Evolutionary conservation across 352 stramenopile species (phyloP).

Genomic region (Phytophthora boehmeriae): DNA sequence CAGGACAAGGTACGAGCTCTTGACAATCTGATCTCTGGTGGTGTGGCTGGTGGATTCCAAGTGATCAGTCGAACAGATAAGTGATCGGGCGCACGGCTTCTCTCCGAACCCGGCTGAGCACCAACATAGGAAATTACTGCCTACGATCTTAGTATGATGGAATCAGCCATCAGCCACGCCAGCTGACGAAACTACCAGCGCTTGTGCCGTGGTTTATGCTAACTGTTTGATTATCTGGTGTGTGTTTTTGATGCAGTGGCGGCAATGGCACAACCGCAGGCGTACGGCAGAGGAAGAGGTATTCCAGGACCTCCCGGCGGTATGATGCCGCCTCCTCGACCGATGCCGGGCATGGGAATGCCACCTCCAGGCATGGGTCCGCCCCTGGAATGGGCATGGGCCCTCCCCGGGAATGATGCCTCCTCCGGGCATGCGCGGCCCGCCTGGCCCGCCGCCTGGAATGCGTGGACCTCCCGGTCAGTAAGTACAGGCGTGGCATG

Average conservation of each 20-base stretch:
- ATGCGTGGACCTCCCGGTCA: constrained; percentile 78
- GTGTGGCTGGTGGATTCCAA: constrained; percentile 46
- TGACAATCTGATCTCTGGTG: constrained; percentile 1
- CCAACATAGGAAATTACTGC: constrained; percentile 66
- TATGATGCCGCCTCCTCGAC: constrained; percentile 69
- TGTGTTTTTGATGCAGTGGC: constrained; percentile 46
- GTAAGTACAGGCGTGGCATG: constrained; percentile 40
- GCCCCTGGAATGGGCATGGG: constrained; percentile 86
- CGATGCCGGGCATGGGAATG: constrained; percentile 68
- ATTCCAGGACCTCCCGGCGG: constrained; percentile 62
- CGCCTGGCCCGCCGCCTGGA: constrained; percentile 57
- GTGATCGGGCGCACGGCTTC: constrained; percentile 68
- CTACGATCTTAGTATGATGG: constrained; percentile 91
- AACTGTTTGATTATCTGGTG: constrained; percentile 13
- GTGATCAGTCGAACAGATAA: constrained; percentile 91
- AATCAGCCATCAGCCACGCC: constrained; percentile 10
- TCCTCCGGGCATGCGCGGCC: constrained; percentile 70
- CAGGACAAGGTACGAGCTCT: constrained; percentile 74
- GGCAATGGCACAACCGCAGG: constrained; percentile 79
- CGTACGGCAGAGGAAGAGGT: constrained; percentile 81
- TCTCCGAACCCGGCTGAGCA: constrained; percentile 79
- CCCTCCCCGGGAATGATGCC: constrained; percentile 80
- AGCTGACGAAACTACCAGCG: neutral
- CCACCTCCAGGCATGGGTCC: constrained; percentile 70
- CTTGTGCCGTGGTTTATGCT: constrained; percentile 5